phyloP scores from a whole-genome alignment of 2,329 filamentous ascomycete species.

The Trichoderma gracile region DNA sequence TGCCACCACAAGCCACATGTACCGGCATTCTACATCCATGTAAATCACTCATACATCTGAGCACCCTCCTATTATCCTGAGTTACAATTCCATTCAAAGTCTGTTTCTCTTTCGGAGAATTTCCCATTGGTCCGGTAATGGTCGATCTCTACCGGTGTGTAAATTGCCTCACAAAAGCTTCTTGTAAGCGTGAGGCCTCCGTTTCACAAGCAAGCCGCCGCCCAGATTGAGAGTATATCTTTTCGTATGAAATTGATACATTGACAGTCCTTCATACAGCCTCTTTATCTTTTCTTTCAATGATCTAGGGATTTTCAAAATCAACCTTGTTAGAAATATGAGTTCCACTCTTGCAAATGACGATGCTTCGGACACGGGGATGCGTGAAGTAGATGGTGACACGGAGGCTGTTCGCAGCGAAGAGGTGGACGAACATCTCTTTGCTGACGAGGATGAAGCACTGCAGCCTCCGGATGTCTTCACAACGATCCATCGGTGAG shows the following conservation, averaged over 20 bases:
- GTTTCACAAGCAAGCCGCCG: too few relatives aligned
- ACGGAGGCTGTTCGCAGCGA: neutral
- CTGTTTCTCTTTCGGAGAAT: neutral
- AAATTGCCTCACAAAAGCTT: constrained; percentile 8
- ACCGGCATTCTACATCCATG: neutral
- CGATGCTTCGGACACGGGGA: neutral
- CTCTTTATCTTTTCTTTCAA: too few relatives aligned
- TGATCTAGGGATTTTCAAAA: too few relatives aligned
- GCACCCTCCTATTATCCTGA: neutral
- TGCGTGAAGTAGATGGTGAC: constrained; percentile 1
- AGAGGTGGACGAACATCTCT: neutral
- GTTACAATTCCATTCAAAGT: neutral
- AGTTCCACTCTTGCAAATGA: constrained; percentile 10
- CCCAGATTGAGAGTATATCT: too few relatives aligned
- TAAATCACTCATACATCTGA: constrained; percentile 20
- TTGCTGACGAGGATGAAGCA: neutral
- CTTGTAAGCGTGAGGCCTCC: constrained; percentile 15
- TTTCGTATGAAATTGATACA: neutral
- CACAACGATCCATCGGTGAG: constrained; percentile 25
- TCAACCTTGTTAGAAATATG: neutral
- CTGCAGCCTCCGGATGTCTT: constrained; percentile 16
- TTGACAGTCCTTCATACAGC: too few relatives aligned
- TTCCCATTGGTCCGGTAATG: neutral
- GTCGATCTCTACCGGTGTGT: constrained; percentile 4
- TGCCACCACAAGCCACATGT: too few relatives aligned